A percentile compares a stretch with the other conserved stretches of the same genome.
phyloP scores from a whole-genome alignment of 352 stramenopile species.

The Phytophthora rubi region DNA sequence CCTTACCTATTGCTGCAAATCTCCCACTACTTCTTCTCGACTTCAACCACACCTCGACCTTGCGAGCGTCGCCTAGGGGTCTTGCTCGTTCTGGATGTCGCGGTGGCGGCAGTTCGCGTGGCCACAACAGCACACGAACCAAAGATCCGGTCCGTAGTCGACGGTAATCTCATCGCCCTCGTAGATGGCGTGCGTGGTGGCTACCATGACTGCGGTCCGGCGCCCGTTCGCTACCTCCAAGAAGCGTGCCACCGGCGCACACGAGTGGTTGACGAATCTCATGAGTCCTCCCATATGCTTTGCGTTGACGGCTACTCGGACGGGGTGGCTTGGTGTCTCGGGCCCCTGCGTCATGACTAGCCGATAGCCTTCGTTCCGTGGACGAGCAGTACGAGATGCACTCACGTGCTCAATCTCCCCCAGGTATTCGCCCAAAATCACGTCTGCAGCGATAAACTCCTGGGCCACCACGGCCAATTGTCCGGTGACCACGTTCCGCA shows the following conservation, averaged over 20 bases:
- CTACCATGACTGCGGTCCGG: not conserved
- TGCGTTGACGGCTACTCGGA: no score
- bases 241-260: not conserved
- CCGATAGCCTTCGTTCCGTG: constrained; percentile 5
- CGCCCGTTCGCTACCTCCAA: constrained; percentile 1
- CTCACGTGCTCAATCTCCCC: constrained; percentile 8
- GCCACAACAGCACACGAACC: constrained; percentile 1
- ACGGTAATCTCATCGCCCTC: not conserved
- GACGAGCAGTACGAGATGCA: not conserved
- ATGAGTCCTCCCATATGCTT: no score
- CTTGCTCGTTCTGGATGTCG: not conserved
- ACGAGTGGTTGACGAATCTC: no score
- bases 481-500: not conserved
- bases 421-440: constrained; percentile 14
- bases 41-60: no score
- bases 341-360: constrained; percentile 3
- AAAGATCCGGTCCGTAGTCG: constrained; percentile 1
- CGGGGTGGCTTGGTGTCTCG: not conserved
- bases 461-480: not conserved
- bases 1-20: no score
- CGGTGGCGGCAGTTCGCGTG: not conserved
- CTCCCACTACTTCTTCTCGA: no score
- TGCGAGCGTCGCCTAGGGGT: no score
- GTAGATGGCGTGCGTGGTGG: not conserved
- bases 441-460: not conserved